phyloP scores from a whole-genome alignment of 176 grass and related monocot species.

The Typha latifolia region DNA sequence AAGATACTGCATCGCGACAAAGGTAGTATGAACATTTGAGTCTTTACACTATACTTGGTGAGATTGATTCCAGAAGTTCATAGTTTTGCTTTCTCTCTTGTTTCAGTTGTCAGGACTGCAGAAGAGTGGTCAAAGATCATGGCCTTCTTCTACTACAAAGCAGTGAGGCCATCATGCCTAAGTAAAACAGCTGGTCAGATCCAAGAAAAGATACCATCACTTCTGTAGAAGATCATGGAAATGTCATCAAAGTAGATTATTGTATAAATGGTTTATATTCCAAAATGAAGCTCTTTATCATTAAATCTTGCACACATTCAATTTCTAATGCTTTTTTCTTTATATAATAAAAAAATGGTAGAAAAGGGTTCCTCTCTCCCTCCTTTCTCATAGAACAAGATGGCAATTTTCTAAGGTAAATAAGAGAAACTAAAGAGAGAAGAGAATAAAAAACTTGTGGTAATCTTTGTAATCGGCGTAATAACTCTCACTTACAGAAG shows the following conservation, averaged over 20 bases:
- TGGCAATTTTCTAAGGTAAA: no score
- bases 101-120: slow-evolving; percentile 49
- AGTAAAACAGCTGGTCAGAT: slow-evolving; percentile 43
- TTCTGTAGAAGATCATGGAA: slow-evolving; percentile 34
- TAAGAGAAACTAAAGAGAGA: no score
- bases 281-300: no score
- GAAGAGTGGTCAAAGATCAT: slow-evolving; percentile 78
- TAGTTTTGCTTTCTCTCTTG: neutral
- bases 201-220: slow-evolving; percentile 70
- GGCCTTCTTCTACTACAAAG: slow-evolving; percentile 95
- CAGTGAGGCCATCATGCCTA: slow-evolving; percentile 60
- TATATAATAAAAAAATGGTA: no score
- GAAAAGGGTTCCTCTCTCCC: no score
- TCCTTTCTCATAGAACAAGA: no score
- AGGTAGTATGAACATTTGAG: slow-evolving; percentile 34
- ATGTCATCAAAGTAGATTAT: neutral
- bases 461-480: no score
- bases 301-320: no score
- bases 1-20: slow-evolving; percentile 81
- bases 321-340: no score
- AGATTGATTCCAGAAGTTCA: neutral
- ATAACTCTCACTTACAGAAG: no score
- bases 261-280: neutral
- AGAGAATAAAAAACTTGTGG: no score
- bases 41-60: neutral